Conservation (phyloP, 768 basidiomycete species). For the Boletus subparvulus region DNA sequence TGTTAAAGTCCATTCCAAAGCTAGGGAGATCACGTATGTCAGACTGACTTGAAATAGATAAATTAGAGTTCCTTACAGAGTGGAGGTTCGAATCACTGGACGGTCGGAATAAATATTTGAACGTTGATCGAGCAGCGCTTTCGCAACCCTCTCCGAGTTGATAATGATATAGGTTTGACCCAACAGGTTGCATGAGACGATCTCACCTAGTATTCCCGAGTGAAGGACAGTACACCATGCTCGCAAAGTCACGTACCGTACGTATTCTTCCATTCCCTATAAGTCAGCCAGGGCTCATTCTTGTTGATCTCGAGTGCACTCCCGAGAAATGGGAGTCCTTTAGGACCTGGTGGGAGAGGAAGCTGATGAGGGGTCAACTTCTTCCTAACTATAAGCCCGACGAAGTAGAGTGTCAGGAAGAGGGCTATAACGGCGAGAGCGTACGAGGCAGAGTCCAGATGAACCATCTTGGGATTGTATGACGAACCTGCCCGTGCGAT, state of each 20-base stretch:
- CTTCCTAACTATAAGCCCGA: background rate
- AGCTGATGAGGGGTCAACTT: conserved; percentile 15
- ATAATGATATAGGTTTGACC: conserved; percentile 25
- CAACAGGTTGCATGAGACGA: conserved; percentile 20
- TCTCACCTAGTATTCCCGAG: conserved; percentile 12
- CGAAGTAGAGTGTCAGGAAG: conserved; percentile 1
- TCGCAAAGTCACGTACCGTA: conserved; percentile 28
- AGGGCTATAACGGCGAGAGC: background rate
- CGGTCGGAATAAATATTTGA: conserved; percentile 25
- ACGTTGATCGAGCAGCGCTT: conserved; percentile 25
- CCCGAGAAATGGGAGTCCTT: conserved; percentile 28
- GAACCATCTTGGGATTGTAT: conserved; percentile 5
- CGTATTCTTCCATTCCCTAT: conserved; percentile 28
- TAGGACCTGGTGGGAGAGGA: conserved; percentile 31
- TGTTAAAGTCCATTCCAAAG: conserved; percentile 26
- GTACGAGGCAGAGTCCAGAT: background rate
- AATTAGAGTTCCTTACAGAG: conserved; percentile 1
- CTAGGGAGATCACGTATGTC: conserved; percentile 6
- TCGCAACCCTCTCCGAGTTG: conserved; percentile 24
- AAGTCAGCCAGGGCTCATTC: conserved; percentile 32
- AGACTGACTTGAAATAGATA: background rate
- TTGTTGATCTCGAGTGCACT: conserved; percentile 25
- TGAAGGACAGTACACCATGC: background rate
- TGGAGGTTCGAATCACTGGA: conserved; percentile 5
- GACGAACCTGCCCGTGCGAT: background rate